Base-by-base conservation (phyloP, 441 rosid species). In the Theobroma grandiflorum region DNA sequence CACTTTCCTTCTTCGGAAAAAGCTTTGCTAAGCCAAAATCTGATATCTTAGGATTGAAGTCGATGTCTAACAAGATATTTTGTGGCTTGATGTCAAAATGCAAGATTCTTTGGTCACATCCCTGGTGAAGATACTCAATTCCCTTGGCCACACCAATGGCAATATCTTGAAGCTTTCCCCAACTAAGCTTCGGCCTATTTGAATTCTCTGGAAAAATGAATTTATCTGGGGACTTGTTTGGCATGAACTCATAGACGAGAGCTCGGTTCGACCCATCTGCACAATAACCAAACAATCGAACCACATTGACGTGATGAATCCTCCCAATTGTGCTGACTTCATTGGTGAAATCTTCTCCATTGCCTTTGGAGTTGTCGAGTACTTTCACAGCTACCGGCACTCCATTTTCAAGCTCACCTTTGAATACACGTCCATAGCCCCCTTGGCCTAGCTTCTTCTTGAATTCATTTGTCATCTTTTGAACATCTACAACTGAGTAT, bases 361-460 rank as follows among this genome's bases (percentile, higher is more conserved):
- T 45, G 7, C 63, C 81, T 47, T 33, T 42, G n/a, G 72, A 47
- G 26, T 38, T 38, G 47, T 59, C 9, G n/a, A 71, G 69, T 20
- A 79, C 3, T 33, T 79, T 79, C 40, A 72, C 76, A 2, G 81
- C 81, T 3, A 79, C 77, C 4, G 71, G 52, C 1, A 38, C 38
- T 47, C 71, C 81, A 18, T 63, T 79, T 22, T 31, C 12, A 18
- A 72, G 71, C 26, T 79, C 43, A 3, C 81, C 77, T 11, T 62
- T 62, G 49, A 37, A 79, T 12, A 81, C 76, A 18, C 62, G 76
- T 45, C 83, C 83, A 20, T 75, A 62, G 3, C 76, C 81, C 15
- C 72, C 76, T 22, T 26, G 31, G 31, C 31, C 31, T 26, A 26
- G 31, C 31, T 26, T 26, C 31, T 26, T 26, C 31, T 26, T 74